phyloP scores from a whole-genome alignment of 2,329 filamentous ascomycete species.

The Ophiosphaerella korrae region DNA sequence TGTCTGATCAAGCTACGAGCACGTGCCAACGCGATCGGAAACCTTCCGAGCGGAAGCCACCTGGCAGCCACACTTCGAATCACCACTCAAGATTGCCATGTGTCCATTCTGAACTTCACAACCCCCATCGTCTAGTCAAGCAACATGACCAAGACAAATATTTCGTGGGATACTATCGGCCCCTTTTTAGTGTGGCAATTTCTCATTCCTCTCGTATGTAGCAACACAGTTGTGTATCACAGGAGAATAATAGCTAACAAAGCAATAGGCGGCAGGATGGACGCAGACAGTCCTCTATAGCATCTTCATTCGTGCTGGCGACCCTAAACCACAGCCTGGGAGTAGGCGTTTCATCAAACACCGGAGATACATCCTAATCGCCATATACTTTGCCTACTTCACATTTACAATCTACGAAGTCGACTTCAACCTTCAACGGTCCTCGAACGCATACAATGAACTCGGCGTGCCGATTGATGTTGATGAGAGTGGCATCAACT shows the following conservation, averaged over 20 bases:
- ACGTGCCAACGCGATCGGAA: not conserved
- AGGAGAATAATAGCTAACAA: slow-evolving; percentile 17
- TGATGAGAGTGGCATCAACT: slow-evolving; percentile 78
- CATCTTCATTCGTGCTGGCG: slow-evolving; percentile 86
- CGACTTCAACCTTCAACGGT: slow-evolving; percentile 75
- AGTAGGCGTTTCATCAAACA: slow-evolving; percentile 72
- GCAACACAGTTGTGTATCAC: not conserved
- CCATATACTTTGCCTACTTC: slow-evolving; percentile 83
- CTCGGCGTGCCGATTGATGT: slow-evolving; percentile 73
- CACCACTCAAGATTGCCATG: too few relatives aligned
- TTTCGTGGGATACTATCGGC: slow-evolving; percentile 38
- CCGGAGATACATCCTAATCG: slow-evolving; percentile 80
- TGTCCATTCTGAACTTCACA: not conserved
- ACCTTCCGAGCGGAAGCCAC: not conserved
- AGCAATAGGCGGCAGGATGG: slow-evolving; percentile 38
- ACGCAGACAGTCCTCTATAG: slow-evolving; percentile 83
- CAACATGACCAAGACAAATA: slow-evolving; percentile 28
- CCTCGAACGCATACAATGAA: slow-evolving; percentile 78
- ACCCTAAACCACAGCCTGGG: slow-evolving; percentile 73
- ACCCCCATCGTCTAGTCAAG: not conserved
- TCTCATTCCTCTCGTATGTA: slow-evolving; percentile 37
- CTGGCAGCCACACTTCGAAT: too few relatives aligned
- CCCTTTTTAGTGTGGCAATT: slow-evolving; percentile 45
- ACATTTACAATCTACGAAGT: slow-evolving; percentile 92
- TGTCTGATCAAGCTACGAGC: not conserved